Percentiles rank a stretch among this genome's conserved stretches.
phyloP scores from a whole-genome alignment of 805 yeast species.

The Metschnikowia lochheadii region DNA sequence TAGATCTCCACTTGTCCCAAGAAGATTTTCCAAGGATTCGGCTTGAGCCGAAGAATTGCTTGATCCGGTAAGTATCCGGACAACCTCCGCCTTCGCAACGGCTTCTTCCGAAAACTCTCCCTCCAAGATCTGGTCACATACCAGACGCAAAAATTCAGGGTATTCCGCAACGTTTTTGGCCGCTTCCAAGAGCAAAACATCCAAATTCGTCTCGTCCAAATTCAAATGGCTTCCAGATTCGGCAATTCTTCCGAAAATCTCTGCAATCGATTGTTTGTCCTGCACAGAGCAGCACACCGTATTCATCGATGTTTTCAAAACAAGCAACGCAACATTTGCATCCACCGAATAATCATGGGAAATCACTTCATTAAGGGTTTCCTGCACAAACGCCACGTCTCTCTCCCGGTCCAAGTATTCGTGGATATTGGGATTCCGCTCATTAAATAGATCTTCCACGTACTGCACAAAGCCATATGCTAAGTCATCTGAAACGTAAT shows the following conservation, averaged over 20 bases:
- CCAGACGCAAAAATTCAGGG: not conserved
- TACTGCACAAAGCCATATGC: conserved; percentile 20
- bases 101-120: not conserved
- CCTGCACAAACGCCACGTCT: conserved; percentile 18
- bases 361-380: not conserved
- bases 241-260: not conserved
- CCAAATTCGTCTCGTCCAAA: not conserved
- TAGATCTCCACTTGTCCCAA: not conserved
- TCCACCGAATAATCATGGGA: not conserved
- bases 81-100: not conserved
- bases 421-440: conserved; percentile 30
- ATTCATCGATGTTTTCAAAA: conserved; percentile 23
- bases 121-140: not conserved
- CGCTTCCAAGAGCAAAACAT: not conserved
- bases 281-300: conserved; percentile 7
- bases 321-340: conserved; percentile 16
- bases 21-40: not conserved
- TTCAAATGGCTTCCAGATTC: too few species aligned
- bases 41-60: not conserved
- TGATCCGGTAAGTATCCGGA: not conserved
- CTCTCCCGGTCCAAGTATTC: conserved; percentile 31
- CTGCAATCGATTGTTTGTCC: conserved; percentile 7
- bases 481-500: conserved; percentile 20
- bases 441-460: conserved; percentile 27
- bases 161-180: not conserved